Evolutionary conservation across 768 basidiomycete genomes (phyloP).

Genomic region (Mycena alexandri): DNA sequence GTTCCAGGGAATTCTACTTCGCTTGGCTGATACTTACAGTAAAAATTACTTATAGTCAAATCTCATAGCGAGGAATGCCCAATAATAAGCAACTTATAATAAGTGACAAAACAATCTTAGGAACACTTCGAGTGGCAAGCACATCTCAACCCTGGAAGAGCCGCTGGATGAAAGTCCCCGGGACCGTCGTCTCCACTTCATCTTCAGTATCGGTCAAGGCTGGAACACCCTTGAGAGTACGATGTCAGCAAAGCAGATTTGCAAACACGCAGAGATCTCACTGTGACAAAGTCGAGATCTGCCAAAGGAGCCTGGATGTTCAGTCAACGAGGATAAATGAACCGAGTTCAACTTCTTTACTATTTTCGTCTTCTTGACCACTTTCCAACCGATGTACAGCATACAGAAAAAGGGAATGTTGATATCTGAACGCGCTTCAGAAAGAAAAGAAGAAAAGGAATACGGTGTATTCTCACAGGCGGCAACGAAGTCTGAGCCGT

Average conservation of each 20-base stretch:
- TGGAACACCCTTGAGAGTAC: not conserved
- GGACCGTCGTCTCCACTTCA: no score
- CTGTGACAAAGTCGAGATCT: conserved; percentile 1
- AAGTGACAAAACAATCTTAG: no score
- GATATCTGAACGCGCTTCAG: conserved; percentile 14
- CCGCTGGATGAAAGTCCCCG: no score
- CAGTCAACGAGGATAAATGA: not conserved
- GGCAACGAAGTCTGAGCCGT: conserved; percentile 6
- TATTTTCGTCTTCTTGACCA: conserved; percentile 21
- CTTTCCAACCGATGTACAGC: conserved; percentile 28
- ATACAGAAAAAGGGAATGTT: conserved; percentile 26
- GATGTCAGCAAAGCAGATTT: not conserved
- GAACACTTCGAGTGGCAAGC: no score
- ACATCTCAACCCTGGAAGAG: no score
- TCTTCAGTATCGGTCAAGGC: conserved; percentile 4
- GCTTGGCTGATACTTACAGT: no score
- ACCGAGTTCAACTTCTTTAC: not conserved
- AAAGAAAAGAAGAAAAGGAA: conserved; percentile 54
- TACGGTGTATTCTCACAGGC: conserved; percentile 29
- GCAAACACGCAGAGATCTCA: not conserved
- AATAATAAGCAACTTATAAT: no score
- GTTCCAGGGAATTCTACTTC: no score
- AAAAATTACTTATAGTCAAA: no score
- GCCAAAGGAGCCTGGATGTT: not conserved
- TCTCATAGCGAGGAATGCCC: no score